These are phyloP conservation scores for Mycena polygramma DNA, from an alignment of 768 basidiomycete genomes.

Conservation along the genomic window DNA sequence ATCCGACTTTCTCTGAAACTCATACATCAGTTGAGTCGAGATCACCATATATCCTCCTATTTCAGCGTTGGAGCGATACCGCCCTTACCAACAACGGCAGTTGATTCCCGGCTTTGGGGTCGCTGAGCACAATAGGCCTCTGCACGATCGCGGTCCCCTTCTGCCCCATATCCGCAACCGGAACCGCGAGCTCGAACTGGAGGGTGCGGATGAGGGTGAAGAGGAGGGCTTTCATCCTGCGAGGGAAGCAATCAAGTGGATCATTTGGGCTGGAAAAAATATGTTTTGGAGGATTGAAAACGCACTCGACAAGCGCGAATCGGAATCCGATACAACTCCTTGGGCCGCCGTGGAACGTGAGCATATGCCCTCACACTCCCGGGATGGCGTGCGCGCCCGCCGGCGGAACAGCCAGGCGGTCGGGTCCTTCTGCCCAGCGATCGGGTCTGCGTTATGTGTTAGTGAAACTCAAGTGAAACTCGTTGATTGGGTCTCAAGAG, in stretches of 20 bases:
- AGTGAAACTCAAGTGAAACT: background rate
- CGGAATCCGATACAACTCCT: constrained; percentile 55
- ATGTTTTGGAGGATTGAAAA: no score
- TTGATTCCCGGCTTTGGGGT: constrained; percentile 19
- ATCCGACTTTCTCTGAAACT: no score
- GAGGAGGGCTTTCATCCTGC: constrained; percentile 10
- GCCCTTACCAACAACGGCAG: constrained; percentile 25
- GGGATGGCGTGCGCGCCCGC: constrained; percentile 46
- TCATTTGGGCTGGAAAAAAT: no score
- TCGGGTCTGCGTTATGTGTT: constrained; percentile 53
- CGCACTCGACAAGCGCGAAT: constrained; percentile 30
- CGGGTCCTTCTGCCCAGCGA: constrained; percentile 49
- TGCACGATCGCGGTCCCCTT: constrained; percentile 11
- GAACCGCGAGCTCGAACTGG: constrained; percentile 27
- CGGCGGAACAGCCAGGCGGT: background rate
- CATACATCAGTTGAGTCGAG: no score
- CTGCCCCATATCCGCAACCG: constrained; percentile 8
- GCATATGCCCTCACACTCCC: constrained; percentile 53
- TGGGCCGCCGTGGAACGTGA: constrained; percentile 60
- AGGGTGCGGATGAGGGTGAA: constrained; percentile 17
- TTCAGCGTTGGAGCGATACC: background rate
- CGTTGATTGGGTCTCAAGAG: background rate
- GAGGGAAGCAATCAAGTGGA: no score
- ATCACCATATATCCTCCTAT: no score
- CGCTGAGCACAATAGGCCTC: constrained; percentile 15